Conservation (phyloP, 768 basidiomycete genomes). For the Kwoniella dejecticola region DNA sequence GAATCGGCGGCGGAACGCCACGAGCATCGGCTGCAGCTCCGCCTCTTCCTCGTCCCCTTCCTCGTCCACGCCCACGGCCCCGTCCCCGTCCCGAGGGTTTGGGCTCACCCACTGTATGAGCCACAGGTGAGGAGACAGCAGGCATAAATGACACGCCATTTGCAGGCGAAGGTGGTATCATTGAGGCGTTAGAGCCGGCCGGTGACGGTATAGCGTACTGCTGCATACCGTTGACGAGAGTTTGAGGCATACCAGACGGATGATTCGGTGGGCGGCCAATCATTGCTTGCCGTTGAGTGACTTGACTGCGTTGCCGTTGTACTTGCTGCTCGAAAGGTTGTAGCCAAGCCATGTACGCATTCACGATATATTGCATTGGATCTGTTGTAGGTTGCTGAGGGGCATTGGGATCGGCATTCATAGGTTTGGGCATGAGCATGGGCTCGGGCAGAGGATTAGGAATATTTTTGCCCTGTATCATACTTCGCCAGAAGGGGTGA, state of each 20-base stretch:
- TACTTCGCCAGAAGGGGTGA: constrained; percentile 12
- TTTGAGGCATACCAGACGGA: background rate
- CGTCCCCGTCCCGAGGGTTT: background rate
- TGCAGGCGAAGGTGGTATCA: constrained; percentile 17
- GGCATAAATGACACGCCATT: background rate
- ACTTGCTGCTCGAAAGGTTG: constrained; percentile 43
- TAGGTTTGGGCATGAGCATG: constrained; percentile 22
- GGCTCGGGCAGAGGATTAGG: constrained; percentile 39
- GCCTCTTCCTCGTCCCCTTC: constrained; percentile 2
- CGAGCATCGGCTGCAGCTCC: background rate
- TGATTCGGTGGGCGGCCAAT: constrained; percentile 19
- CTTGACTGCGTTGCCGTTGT: constrained; percentile 20
- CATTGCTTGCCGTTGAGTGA: constrained; percentile 12
- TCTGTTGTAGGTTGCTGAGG: constrained; percentile 22
- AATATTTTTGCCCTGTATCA: constrained; percentile 26
- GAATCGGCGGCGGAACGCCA: constrained; percentile 17
- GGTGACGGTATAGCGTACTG: constrained; percentile 2
- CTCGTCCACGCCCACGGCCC: background rate
- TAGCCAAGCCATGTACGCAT: constrained; percentile 35
- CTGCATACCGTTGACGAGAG: constrained; percentile 6
- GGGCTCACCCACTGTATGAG: background rate
- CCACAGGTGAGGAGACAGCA: background rate
- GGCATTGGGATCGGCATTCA: constrained; percentile 13
- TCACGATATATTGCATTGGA: constrained; percentile 36
- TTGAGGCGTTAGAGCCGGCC: constrained; percentile 3